These are phyloP conservation scores for Hyaloscypha bicolor DNA, from an alignment of 495 filamentous ascomycete species.

Conservation along the genomic window DNA sequence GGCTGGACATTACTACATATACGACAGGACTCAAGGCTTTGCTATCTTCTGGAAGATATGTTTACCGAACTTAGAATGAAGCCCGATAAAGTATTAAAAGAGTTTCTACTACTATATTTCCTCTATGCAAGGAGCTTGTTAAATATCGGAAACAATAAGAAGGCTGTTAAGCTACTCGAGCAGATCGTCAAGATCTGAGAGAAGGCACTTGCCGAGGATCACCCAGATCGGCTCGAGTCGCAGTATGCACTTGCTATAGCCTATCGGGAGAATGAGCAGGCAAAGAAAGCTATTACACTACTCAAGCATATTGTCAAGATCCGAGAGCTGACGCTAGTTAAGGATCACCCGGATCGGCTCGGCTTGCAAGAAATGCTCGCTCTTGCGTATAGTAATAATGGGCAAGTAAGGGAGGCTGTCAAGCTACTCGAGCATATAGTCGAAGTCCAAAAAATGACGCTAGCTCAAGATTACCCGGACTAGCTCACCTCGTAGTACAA, in stretches of 20 bases:
- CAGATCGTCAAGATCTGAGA: conserved; percentile 35
- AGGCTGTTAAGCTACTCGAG: conserved; percentile 31
- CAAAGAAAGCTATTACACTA: conserved; percentile 37
- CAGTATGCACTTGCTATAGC: conserved; percentile 28
- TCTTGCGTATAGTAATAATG: conserved; percentile 22
- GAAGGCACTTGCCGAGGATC: conserved; percentile 33
- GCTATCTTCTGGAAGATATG: conserved; percentile 19
- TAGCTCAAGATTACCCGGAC: conserved; percentile 13
- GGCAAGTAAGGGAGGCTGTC: conserved; percentile 37
- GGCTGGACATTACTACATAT: conserved; percentile 23
- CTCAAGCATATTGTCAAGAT: conserved; percentile 42
- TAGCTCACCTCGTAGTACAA: conserved; percentile 21
- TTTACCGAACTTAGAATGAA: conserved; percentile 5
- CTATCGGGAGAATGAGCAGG: conserved; percentile 31
- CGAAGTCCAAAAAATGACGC: conserved; percentile 25
- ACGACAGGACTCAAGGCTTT: conserved; percentile 22
- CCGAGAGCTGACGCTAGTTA: conserved; percentile 16
- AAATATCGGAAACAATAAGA: conserved; percentile 10
- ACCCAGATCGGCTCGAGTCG: conserved; percentile 35
- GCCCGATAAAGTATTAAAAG: conserved; percentile 5
- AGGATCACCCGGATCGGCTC: conserved; percentile 23
- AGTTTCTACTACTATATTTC: conserved; percentile 13
- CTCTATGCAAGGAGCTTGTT: conserved; percentile 16
- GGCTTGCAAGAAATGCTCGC: conserved; percentile 24
- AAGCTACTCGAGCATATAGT: conserved; percentile 42